Base-by-base conservation (phyloP, 306 rosid species). In the Lithocarpus polystachyus region DNA sequence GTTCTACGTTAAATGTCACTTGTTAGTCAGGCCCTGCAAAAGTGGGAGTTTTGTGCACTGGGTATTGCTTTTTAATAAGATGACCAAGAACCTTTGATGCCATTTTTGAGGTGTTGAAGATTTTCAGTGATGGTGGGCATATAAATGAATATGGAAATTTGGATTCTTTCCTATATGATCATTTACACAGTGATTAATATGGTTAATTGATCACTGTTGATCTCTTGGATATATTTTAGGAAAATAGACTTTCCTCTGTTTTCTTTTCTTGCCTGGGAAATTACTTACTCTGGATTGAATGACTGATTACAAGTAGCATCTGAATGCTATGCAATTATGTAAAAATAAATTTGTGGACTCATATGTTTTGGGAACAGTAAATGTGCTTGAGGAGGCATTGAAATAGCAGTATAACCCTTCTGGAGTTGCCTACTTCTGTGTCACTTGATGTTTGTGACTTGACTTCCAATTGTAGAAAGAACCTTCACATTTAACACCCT, bases 301-400 rank as follows among this genome's bases (percentile, higher is more conserved):
- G 19, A 15, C 13, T 6, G 6, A 19, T 33, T 31, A 3, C 71
- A 67, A 67, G 12, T 33, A 19, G 81, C 4, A 62, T 45, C 35
- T 62, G 56, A 75, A 75, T 72, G 73, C 23, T 54, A 43, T 35
- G 76, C 74, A 72, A 77, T 56, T 71, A 55, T 76, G 75, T 54
- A 40, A 31, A 17, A 72, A 64, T 37, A 35, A 26, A 64, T 71
- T 72, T 29, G 51, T 9, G 45, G 29, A 15, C 45, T 72, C 3
- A 9, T 61, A 33, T 33, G 71, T 5, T 18, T 31, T 4, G 71
- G n/a, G n/a, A 67, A 60, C 68, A 18, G 19, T 72, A 71, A 23
- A 48, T 52, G 43, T 52, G 24, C 51, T 59, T 75, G 70, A 69
- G 19, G 18, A 78, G 56, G 82, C 77, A 57, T 73, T 37, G 28